These are phyloP conservation scores for Rhizopogon vinicolor DNA, from an alignment of 768 basidiomycete species.

Conservation along the genomic window DNA sequence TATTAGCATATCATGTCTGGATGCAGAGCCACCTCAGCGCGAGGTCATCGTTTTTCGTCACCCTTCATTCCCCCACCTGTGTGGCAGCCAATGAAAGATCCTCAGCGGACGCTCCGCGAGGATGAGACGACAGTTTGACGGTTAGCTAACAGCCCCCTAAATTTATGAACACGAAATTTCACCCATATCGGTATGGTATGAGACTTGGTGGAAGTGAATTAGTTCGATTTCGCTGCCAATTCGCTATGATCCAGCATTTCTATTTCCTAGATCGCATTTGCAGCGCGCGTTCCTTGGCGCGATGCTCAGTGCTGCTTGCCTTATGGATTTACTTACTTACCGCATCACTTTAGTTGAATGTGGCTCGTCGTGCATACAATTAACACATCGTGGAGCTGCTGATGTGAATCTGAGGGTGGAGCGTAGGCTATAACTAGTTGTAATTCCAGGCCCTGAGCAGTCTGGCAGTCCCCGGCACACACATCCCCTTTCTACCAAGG, in stretches of 20 bases:
- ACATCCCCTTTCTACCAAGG: not conserved
- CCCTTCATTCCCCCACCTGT: not conserved
- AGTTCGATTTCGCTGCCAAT: not conserved
- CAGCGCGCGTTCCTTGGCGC: not conserved
- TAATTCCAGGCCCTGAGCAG: not conserved
- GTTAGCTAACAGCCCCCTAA: not conserved
- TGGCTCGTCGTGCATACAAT: not conserved
- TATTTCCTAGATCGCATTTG: not conserved
- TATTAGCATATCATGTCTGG: not conserved
- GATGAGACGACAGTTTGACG: not conserved
- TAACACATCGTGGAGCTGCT: not conserved
- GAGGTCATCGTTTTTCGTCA: not conserved
- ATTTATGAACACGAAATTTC: not conserved
- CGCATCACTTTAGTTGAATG: too few relatives aligned
- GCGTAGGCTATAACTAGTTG: not conserved
- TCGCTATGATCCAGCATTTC: not conserved
- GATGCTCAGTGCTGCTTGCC: not conserved
- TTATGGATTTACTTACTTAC: conserved; percentile 1
- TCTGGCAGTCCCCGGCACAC: not conserved
- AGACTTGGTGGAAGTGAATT: not conserved
- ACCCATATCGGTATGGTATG: not conserved
- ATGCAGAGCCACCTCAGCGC: not conserved
- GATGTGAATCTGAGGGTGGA: not conserved
- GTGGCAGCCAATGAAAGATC: conserved; percentile 1
- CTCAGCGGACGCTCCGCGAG: not conserved